These are phyloP conservation scores for Colletotrichum gloeosporioides DNA, from an alignment of 2,329 filamentous ascomycete genomes.

Conservation along the genomic window DNA sequence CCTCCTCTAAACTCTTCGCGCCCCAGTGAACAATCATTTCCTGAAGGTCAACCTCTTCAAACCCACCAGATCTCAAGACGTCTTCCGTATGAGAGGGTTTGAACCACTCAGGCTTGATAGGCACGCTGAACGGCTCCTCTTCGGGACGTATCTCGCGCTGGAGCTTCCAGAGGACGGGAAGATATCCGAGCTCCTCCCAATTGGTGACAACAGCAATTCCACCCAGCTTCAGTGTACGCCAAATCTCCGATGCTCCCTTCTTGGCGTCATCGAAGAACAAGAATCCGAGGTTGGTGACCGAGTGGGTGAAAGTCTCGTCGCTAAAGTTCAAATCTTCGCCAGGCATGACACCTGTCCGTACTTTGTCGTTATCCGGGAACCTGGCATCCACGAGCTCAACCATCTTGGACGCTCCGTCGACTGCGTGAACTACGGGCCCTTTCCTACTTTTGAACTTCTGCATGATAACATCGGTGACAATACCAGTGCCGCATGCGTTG, in stretches of 20 bases:
- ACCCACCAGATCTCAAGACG: background rate
- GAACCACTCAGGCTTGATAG: conserved; percentile 18
- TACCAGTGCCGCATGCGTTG: conserved; percentile 31
- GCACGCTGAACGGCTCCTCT: conserved; percentile 14
- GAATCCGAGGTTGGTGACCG: conserved; percentile 43
- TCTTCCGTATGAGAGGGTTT: background rate
- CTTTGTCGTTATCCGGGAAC: background rate
- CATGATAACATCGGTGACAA: conserved; percentile 26
- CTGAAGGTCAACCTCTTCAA: background rate
- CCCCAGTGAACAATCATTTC: background rate
- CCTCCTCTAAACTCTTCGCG: background rate
- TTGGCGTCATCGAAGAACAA: conserved; percentile 36
- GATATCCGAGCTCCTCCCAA: conserved; percentile 26
- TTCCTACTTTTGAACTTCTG: background rate
- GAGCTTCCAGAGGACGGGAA: conserved; percentile 15
- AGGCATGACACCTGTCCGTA: conserved; percentile 21
- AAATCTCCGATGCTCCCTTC: conserved; percentile 38
- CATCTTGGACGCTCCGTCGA: conserved; percentile 27
- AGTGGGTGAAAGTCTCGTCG: conserved; percentile 39
- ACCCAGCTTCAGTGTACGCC: conserved; percentile 39
- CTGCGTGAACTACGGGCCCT: conserved; percentile 18
- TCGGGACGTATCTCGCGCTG: conserved; percentile 20
- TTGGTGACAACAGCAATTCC: conserved; percentile 41
- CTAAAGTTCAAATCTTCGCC: conserved; percentile 29
- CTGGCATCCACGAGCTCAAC: conserved; percentile 21